Evolutionary conservation across 768 basidiomycete species (phyloP).

Genomic region (Phanerochaete sordida): DNA sequence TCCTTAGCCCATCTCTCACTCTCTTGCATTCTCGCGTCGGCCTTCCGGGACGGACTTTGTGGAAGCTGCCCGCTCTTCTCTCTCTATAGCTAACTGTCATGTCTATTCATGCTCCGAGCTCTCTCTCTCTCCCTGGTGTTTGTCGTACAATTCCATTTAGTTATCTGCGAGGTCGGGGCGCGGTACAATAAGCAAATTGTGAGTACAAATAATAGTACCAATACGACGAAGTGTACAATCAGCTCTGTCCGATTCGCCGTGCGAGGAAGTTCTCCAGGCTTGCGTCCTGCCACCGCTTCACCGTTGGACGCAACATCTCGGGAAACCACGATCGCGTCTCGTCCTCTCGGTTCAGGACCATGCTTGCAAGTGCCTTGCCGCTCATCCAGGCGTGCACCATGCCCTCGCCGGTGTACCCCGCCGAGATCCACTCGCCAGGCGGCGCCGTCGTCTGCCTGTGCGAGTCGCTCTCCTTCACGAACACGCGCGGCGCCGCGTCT

Average conservation of each 20-base stretch:
- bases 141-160: slow-evolving; percentile 12
- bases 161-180: neutral
- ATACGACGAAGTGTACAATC: neutral
- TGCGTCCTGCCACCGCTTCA: slow-evolving; percentile 45
- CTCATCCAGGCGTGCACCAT: slow-evolving; percentile 72
- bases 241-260: neutral
- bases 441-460: slow-evolving; percentile 19
- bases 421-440: slow-evolving; percentile 69
- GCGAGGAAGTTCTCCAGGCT: slow-evolving; percentile 32
- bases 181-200: neutral
- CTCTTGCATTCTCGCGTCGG: slow-evolving; percentile 13
- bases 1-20: slow-evolving; percentile 4
- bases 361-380: slow-evolving; percentile 53
- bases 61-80: slow-evolving; percentile 11
- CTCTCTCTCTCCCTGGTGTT: slow-evolving; percentile 6
- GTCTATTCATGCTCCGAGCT: slow-evolving; percentile 13
- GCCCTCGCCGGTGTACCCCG: slow-evolving; percentile 70
- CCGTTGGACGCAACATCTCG: slow-evolving; percentile 41
- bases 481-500: neutral
- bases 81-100: slow-evolving; percentile 11
- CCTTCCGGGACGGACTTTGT: slow-evolving; percentile 14
- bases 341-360: slow-evolving; percentile 45
- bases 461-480: neutral
- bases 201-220: neutral
- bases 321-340: slow-evolving; percentile 46